Base-by-base conservation (phyloP, 768 basidiomycete species). In the Gyrodon lividus region DNA sequence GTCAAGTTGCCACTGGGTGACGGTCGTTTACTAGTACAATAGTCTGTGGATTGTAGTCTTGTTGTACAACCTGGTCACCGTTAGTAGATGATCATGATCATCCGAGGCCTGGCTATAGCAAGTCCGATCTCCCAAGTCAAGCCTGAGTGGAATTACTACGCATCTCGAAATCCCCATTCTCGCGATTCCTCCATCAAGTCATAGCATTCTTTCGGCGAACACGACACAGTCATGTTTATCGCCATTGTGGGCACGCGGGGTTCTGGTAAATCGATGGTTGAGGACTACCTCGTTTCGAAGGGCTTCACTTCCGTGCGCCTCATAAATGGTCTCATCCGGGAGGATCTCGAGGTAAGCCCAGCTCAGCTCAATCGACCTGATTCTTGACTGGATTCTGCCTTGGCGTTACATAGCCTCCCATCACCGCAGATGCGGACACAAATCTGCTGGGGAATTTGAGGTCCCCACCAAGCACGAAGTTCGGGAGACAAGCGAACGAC, bases 161-260 rank as follows among this genome's bases (percentile, higher is more conserved):
- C 4, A 26, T 26, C 7, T 26, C 24, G 24, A 26, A 26, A 26
- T 26, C 7, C 7, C 7, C 4, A 26, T 26, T 26, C 24, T 26
- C 7, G 24, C 24, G 24, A 26, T 26, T 26, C 24, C 7, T 26
- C 24, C 24, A 20, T 43, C 30, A 19, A 16, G 24, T 26, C 8
- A 8, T 26, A 4, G 8, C 8, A 24, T 24, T 24, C 24, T 24
- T 24, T 9, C 26, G n/a, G n/a, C n/a, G n/a, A n/a, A n/a, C n/a
- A n/a, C n/a, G n/a, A n/a, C n/a, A n/a, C n/a, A n/a, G n/a, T n/a
- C 51, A 88, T 88, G 86, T 81, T 88, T 66, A 76, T 88, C 58
- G 80, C 84, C 23, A 78, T 89, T 44, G 71, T 86, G 43, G 87
- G 86, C 40, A 81, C 86, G 0, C 76, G 73, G 12, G 77, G 70